A percentile compares a stretch with the other conserved stretches of the same genome.
Conservation (phyloP, 805 yeast species). For the Pichia eremophila region DNA sequence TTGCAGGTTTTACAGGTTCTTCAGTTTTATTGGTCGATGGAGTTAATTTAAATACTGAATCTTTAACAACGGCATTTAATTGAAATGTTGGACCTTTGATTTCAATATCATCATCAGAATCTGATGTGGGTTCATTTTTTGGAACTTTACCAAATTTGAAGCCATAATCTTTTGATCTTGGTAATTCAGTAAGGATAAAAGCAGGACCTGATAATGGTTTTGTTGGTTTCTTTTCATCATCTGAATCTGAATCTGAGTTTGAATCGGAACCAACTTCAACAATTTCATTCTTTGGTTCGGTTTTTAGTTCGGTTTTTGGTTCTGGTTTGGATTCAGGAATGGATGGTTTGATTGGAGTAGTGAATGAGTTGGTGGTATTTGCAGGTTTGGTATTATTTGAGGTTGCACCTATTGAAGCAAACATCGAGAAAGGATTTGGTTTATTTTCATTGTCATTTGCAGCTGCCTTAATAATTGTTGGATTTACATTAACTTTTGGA, state of each 20-base stretch:
- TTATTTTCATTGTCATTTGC: not conserved
- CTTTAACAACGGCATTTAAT: conserved; percentile 27
- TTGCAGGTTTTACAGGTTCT: conserved; percentile 9
- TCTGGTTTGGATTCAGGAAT: not conserved
- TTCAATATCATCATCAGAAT: conserved; percentile 53
- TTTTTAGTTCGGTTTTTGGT: not conserved
- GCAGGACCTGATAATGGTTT: conserved; percentile 64
- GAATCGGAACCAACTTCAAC: conserved; percentile 10
- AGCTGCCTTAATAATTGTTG: conserved; percentile 4
- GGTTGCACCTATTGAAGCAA: conserved; percentile 1
- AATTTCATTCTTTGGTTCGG: not conserved
- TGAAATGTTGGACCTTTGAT: conserved; percentile 68
- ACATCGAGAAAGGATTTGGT: conserved; percentile 11
- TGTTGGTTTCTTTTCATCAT: conserved; percentile 35
- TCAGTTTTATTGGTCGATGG: conserved; percentile 15
- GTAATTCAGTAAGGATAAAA: conserved; percentile 40
- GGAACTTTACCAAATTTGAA: conserved; percentile 36
- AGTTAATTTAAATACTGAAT: conserved; percentile 24
- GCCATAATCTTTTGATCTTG: conserved; percentile 41
- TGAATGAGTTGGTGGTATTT: not conserved
- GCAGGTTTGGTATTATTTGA: not conserved
- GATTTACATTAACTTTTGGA: conserved; percentile 17
- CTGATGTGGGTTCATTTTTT: conserved; percentile 26
- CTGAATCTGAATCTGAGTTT: conserved; percentile 20
- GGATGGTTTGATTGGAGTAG: not conserved